These are phyloP conservation scores for Liquidambar formosana DNA, from an alignment of 164 flowering plant species.

Conservation along the genomic window DNA sequence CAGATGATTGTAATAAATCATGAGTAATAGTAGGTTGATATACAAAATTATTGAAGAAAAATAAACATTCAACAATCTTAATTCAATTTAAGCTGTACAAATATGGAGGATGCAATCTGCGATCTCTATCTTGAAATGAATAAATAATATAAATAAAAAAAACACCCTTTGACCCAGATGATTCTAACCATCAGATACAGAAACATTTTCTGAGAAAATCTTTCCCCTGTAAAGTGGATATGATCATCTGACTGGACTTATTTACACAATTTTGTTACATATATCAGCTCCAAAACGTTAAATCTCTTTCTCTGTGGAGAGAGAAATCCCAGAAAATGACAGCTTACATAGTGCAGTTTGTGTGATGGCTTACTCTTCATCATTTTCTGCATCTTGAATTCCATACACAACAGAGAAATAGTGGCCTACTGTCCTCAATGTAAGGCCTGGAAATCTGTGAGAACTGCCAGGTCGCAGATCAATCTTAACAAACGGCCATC, in stretches of 20 bases:
- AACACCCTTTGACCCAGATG: not conserved
- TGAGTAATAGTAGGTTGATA: not conserved
- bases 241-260: not conserved
- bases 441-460: conserved; percentile 87
- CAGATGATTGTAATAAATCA: not conserved
- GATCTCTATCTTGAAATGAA: not conserved
- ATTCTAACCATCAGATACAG: not conserved
- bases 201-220: too few relatives aligned
- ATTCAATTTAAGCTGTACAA: not conserved
- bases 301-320: not conserved
- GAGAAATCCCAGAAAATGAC: not conserved
- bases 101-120: not conserved
- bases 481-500: conserved; percentile 85
- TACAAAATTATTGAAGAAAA: not conserved
- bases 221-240: too few relatives aligned
- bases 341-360: conserved; percentile 2
- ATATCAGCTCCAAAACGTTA: not conserved
- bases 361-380: conserved; percentile 29
- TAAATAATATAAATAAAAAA: too few relatives aligned
- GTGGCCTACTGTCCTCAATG: conserved; percentile 51
- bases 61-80: not conserved
- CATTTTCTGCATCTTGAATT: conserved; percentile 31
- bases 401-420: conserved; percentile 76
- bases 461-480: conserved; percentile 55
- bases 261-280: not conserved